A percentile compares a stretch with the other conserved stretches of the same genome.
Conservation (phyloP, 1,284 basidiomycete genomes). For the Mycena sp. region DNA sequence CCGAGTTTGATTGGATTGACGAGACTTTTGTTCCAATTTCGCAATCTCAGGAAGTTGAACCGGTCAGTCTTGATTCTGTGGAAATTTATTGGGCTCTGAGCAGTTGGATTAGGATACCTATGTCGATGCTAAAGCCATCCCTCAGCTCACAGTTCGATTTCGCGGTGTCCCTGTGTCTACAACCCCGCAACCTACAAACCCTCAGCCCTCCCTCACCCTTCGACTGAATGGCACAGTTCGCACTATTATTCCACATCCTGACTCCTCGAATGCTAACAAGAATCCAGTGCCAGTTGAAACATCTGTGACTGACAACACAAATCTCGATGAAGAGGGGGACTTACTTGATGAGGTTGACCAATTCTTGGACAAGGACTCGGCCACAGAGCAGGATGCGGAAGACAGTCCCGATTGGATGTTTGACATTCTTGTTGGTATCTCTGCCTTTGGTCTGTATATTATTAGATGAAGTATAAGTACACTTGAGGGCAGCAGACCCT, state of each 20-base stretch:
- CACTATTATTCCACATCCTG: not conserved
- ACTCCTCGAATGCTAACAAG: not conserved
- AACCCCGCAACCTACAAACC: not conserved
- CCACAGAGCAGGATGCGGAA: constrained; percentile 31
- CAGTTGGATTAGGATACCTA: not conserved
- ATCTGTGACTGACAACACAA: too few relatives aligned
- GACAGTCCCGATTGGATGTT: constrained; percentile 45
- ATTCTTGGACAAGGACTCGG: too few relatives aligned
- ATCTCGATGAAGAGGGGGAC: constrained; percentile 19
- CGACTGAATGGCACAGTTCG: not conserved
- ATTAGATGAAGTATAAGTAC: constrained; percentile 40
- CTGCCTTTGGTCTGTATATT: too few relatives aligned
- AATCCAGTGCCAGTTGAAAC: too few relatives aligned
- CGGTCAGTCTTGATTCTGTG: not conserved
- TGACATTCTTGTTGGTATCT: constrained; percentile 36
- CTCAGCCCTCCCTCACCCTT: not conserved
- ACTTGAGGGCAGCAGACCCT: constrained; percentile 43
- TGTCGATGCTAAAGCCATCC: not conserved
- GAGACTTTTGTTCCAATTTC: too few relatives aligned
- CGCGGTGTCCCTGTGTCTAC: not conserved
- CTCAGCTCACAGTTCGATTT: not conserved
- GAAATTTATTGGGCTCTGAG: not conserved
- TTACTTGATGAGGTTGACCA: constrained; percentile 25
- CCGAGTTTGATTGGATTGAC: too few relatives aligned
- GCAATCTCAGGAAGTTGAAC: constrained; percentile 19